Evolutionary conservation across 495 filamentous ascomycete genomes (phyloP).

Genomic region (Symbiotaphrina buchneri): DNA sequence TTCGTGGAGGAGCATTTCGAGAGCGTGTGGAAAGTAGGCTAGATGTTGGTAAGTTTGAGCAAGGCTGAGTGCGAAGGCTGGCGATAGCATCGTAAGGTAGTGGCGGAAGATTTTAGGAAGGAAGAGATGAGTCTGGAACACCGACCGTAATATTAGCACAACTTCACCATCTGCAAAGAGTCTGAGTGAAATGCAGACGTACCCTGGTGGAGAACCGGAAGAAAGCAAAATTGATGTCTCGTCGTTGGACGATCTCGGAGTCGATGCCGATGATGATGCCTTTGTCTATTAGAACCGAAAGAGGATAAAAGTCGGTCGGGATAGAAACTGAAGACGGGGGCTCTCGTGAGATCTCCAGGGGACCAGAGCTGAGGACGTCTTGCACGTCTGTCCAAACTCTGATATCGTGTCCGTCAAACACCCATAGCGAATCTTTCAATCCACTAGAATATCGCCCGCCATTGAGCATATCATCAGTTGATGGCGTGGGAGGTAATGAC

Average conservation of each 20-base stretch:
- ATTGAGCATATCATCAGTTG: slow-evolving; percentile 21
- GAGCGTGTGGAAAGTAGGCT: slow-evolving; percentile 75
- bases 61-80: slow-evolving; percentile 40
- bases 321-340: slow-evolving; percentile 41
- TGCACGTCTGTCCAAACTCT: slow-evolving; percentile 81
- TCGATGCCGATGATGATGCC: slow-evolving; percentile 82
- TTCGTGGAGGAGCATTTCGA: slow-evolving; percentile 83
- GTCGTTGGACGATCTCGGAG: slow-evolving; percentile 72
- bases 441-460: slow-evolving; percentile 20
- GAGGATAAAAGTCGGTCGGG: slow-evolving; percentile 71
- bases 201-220: slow-evolving; percentile 29
- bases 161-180: neutral
- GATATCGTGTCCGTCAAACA: slow-evolving; percentile 68
- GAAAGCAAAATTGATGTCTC: slow-evolving; percentile 72
- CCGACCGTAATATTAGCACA: slow-evolving; percentile 1
- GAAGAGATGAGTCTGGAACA: slow-evolving; percentile 35
- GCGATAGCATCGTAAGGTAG: slow-evolving; percentile 46
- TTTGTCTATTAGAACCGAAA: slow-evolving; percentile 66
- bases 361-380: slow-evolving; percentile 49
- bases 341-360: slow-evolving; percentile 27
- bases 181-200: slow-evolving; percentile 5
- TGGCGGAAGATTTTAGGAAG: slow-evolving; percentile 67
- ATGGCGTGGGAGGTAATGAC: slow-evolving; percentile 27
- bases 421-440: slow-evolving; percentile 78
- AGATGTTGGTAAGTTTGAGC: slow-evolving; percentile 67